A percentile compares a stretch with the other conserved stretches of the same genome.
Evolutionary conservation across 2,329 filamentous ascomycete species (phyloP).

Genomic region (Cryphonectria radicalis): DNA sequence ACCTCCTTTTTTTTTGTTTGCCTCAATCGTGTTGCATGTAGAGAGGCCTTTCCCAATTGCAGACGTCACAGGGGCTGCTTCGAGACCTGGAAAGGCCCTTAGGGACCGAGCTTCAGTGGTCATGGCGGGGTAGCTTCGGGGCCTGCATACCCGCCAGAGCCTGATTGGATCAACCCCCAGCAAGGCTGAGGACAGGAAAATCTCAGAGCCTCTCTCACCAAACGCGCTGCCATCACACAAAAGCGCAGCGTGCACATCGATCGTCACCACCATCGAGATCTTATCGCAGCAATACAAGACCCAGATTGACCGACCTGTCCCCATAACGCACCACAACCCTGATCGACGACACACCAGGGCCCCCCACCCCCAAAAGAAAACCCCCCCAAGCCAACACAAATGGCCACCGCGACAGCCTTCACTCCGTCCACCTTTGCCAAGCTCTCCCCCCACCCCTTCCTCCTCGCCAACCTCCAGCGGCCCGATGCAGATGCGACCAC

Average conservation of each 20-base stretch:
- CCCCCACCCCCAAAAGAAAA: not conserved
- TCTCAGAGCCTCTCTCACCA: slow-evolving; percentile 9
- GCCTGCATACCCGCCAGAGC: slow-evolving; percentile 25
- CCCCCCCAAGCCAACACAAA: slow-evolving; percentile 25
- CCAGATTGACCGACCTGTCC: not conserved
- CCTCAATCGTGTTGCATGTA: not conserved
- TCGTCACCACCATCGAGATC: slow-evolving; percentile 7
- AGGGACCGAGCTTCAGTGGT: not conserved
- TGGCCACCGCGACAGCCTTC: slow-evolving; percentile 48
- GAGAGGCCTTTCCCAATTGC: slow-evolving; percentile 17
- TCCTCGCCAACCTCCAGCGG: slow-evolving; percentile 80
- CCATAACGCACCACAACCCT: not conserved
- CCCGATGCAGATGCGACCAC: slow-evolving; percentile 40
- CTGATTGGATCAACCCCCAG: slow-evolving; percentile 27
- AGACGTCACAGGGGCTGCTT: slow-evolving; percentile 17
- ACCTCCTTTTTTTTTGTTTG: not conserved
- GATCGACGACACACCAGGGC: not conserved
- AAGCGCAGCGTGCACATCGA: slow-evolving; percentile 7
- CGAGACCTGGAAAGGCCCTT: not conserved
- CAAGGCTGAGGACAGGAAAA: slow-evolving; percentile 26
- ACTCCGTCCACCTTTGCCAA: slow-evolving; percentile 79
- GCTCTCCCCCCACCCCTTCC: slow-evolving; percentile 85
- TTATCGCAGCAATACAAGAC: slow-evolving; percentile 1
- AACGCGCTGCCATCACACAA: not conserved
- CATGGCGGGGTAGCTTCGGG: slow-evolving; percentile 25